These are phyloP conservation scores for Gliomastix tumulicola DNA, from an alignment of 2,329 filamentous ascomycete species.

Conservation along the genomic window DNA sequence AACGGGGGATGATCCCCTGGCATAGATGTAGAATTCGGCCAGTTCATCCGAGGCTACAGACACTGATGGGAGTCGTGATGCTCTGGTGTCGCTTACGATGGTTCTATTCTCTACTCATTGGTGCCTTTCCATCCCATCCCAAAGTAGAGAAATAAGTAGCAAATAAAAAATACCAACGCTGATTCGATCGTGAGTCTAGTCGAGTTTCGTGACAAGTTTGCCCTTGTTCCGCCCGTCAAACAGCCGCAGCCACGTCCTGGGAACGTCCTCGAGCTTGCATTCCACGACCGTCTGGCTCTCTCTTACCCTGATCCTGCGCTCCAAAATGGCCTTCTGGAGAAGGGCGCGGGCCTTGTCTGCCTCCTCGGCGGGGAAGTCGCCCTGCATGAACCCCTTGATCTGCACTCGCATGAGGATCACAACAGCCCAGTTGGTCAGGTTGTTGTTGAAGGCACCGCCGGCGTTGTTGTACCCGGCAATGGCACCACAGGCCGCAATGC, in stretches of 20 bases:
- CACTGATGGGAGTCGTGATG: no score
- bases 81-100: no score
- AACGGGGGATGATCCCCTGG: no score
- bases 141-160: no score
- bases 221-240: conserved; percentile 17
- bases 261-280: conserved; percentile 16
- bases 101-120: no score
- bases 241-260: conserved; percentile 15
- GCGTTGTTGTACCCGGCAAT: conserved; percentile 61
- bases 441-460: no score
- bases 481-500: conserved; percentile 65
- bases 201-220: conserved; percentile 18
- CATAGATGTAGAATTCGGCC: no score
- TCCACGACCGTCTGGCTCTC: conserved; percentile 13
- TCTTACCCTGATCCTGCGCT: conserved; percentile 15
- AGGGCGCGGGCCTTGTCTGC: conserved; percentile 6
- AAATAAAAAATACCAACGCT: no score
- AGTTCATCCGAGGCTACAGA: no score
- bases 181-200: no score
- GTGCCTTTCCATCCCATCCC: no score
- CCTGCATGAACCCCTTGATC: conserved; percentile 17
- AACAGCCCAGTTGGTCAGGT: conserved; percentile 18
- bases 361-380: conserved; percentile 16
- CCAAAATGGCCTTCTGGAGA: conserved; percentile 16
- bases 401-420: conserved; percentile 15